Conservation (phyloP, 352 stramenopile genomes). For the Blastocystis sp. region DNA sequence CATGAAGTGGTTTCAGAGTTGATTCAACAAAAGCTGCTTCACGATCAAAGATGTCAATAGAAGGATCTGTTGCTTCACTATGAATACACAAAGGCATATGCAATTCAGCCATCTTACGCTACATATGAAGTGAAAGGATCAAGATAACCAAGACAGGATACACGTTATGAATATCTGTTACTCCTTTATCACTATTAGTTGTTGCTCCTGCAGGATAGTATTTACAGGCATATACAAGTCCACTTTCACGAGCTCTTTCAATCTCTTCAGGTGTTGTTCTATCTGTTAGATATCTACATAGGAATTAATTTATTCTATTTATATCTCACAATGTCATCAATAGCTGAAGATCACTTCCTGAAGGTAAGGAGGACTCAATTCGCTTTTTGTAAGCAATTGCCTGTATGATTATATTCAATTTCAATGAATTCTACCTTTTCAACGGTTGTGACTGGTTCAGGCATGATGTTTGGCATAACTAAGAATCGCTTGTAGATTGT, state of each 20-base stretch:
- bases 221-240: conserved; percentile 87
- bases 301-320: neutral
- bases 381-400: conserved; percentile 89
- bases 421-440: neutral
- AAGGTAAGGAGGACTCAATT: conserved; percentile 73
- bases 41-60: conserved; percentile 93
- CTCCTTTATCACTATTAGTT: conserved; percentile 92
- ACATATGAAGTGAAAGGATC: conserved; percentile 65
- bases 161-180: conserved; percentile 89
- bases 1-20: conserved; percentile 84
- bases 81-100: conserved; percentile 90
- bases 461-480: conserved; percentile 96
- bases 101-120: conserved; percentile 68
- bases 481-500: conserved; percentile 72
- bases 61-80: conserved; percentile 85
- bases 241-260: conserved; percentile 75
- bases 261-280: conserved; percentile 91
- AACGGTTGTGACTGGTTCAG: conserved; percentile 83
- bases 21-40: conserved; percentile 89
- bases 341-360: conserved; percentile 77
- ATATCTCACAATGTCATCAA: conserved; percentile 79
- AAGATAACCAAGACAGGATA: conserved; percentile 76
- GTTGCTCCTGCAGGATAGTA: conserved; percentile 95
- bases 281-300: conserved; percentile 88
- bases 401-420: conserved; percentile 63